A percentile compares a stretch with the other conserved stretches of the same genome.
Evolutionary conservation across 441 rosid genomes (phyloP).

Genomic region (Theobroma grandiflorum): DNA sequence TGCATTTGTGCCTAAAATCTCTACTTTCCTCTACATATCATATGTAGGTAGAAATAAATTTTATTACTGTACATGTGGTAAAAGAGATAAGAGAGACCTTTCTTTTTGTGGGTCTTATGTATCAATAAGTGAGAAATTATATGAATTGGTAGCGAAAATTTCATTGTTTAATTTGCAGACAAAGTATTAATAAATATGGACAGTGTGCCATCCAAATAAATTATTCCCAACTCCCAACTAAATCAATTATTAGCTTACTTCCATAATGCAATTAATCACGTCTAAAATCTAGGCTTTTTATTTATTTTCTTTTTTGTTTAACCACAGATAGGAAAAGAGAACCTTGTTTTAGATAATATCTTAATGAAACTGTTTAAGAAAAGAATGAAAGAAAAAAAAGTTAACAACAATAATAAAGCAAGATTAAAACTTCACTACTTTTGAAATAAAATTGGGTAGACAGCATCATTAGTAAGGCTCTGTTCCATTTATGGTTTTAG

Average conservation of each 20-base stretch:
- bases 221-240: background rate
- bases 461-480: background rate
- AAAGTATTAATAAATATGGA: background rate
- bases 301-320: no score
- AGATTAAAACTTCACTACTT: background rate
- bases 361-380: background rate
- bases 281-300: background rate
- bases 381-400: background rate
- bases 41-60: background rate
- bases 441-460: background rate
- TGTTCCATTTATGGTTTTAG: background rate
- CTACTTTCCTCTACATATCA: background rate
- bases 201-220: background rate
- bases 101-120: no score
- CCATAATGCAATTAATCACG: constrained; percentile 3
- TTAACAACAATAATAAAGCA: background rate
- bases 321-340: no score
- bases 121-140: background rate
- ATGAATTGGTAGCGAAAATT: background rate
- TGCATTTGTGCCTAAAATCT: background rate
- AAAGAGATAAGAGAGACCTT: background rate
- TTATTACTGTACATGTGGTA: no score
- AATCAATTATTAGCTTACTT: background rate
- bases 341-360: background rate
- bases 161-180: background rate